Evolutionary conservation across 176 grass and related monocot genomes (phyloP), one percentile per base, ranked within the genome.

Genomic region (Chrysopogon serrulatus): DNA sequence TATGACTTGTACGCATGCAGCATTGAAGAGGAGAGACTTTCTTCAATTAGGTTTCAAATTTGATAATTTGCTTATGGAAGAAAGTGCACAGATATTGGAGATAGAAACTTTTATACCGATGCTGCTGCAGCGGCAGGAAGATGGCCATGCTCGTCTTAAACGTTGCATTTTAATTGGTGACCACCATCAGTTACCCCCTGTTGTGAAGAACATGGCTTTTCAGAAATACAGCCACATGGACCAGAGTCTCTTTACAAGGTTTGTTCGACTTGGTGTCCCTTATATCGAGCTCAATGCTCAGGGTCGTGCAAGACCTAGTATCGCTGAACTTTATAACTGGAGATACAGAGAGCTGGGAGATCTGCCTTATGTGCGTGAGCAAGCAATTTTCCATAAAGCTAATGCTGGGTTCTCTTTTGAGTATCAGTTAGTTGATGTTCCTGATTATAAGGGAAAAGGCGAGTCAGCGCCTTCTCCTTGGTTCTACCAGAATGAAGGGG

Each of bases 171-270:
- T 99, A 79, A 96, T 99, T 83, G 96, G 96, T 81, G 96, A 99
- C 68, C 96, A 96, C 83, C 96, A 96, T 84, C 96, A 99, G 78
- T 79, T 99, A 70, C 96, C 96, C 21, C 93, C 96, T 49, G 96
- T 99, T 8, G 96, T 99, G 37, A 99, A 99, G 87, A 96, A 99
- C 57, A 99, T 99, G 93, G 96, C 96, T 69, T 99, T 99, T 77
- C 93, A 99, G 79, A 99, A 99, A 73, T 99, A 99, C 79, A 99
- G 96, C 74, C 96, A 99, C 81, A 99, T 96, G 96, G 96, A 99
- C 77, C 96, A 99, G 87, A 89, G 81, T 84, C 85, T 99, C 28
- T 99, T 99, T 76, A 96, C 93, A 57, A 91, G 93, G 53, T 99
- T 99, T 63, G 96, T 99, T 83, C 90, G 96, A 76, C 91, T 99